phyloP scores from a whole-genome alignment of 2,329 filamentous ascomycete genomes.

The Lachnellula hyalina region DNA sequence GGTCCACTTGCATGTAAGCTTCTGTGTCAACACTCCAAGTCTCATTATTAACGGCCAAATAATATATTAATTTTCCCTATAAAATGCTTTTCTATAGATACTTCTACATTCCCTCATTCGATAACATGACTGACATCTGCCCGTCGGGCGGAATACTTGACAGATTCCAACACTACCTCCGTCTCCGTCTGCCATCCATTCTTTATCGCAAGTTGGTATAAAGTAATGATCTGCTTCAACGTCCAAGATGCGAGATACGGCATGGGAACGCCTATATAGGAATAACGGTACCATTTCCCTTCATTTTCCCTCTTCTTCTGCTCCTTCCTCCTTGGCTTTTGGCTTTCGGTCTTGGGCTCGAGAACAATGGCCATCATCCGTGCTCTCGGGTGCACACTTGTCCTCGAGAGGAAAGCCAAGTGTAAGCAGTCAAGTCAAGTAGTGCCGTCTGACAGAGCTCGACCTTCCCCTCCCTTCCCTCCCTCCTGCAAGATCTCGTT shows the following conservation, averaged over 20 bases:
- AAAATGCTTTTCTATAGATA: too few relatives aligned
- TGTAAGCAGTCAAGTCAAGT: neutral
- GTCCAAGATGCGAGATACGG: too few relatives aligned
- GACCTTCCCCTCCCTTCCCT: neutral
- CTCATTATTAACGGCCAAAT: neutral
- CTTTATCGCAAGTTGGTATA: too few relatives aligned
- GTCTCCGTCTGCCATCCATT: too few relatives aligned
- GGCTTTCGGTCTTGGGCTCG: neutral
- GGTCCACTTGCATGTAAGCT: neutral
- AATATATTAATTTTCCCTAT: too few relatives aligned
- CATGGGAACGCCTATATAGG: neutral
- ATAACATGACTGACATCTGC: too few relatives aligned
- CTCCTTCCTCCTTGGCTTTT: neutral
- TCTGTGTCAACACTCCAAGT: neutral
- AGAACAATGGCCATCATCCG: neutral
- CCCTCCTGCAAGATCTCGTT: constrained; percentile 1
- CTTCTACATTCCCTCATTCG: too few relatives aligned
- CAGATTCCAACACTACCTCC: too few relatives aligned
- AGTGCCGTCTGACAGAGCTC: neutral
- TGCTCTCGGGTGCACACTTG: constrained; percentile 1
- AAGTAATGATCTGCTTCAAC: too few relatives aligned
- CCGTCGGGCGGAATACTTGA: too few relatives aligned
- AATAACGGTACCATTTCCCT: neutral
- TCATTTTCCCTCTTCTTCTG: neutral
- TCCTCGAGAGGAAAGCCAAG: neutral